A percentile compares a stretch with the other conserved stretches of the same genome.
Conservation (phyloP, 306 rosid genomes). For the Prunus kanzakura region DNA sequence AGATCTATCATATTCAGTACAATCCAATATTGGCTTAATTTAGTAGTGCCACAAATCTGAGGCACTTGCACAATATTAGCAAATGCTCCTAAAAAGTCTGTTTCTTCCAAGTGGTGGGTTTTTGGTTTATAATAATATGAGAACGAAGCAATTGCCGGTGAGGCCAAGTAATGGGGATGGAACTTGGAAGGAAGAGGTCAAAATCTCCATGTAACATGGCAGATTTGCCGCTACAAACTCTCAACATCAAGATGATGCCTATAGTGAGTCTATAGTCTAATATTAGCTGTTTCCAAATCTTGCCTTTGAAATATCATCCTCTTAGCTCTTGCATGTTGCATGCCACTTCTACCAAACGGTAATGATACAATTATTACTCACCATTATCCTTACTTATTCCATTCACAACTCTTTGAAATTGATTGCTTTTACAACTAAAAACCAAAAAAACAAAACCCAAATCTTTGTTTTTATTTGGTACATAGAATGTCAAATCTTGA, state of each 20-base stretch:
- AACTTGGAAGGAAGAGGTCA: background rate
- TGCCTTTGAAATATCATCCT: background rate
- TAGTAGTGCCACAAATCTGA: too few species aligned
- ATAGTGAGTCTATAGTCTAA: background rate
- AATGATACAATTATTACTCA: conserved; percentile 1
- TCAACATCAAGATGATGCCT: background rate
- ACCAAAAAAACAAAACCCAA: background rate
- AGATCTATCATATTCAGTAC: background rate
- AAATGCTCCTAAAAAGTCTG: background rate
- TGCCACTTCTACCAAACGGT: background rate
- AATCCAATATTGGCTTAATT: background rate
- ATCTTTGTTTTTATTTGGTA: conserved; percentile 3
- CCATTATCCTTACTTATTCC: background rate
- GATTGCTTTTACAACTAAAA: background rate
- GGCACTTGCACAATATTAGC: background rate
- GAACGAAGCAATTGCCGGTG: background rate
- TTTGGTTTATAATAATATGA: background rate
- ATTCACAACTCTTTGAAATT: background rate
- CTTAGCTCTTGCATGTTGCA: background rate
- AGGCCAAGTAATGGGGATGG: background rate
- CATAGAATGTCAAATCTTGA: conserved; percentile 1
- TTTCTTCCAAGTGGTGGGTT: background rate
- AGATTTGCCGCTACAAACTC: background rate
- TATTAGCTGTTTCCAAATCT: background rate
- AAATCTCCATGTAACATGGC: conserved; percentile 2